Base-by-base conservation (phyloP, 2,329 filamentous ascomycete genomes). In the Waltergamsia citrina region DNA sequence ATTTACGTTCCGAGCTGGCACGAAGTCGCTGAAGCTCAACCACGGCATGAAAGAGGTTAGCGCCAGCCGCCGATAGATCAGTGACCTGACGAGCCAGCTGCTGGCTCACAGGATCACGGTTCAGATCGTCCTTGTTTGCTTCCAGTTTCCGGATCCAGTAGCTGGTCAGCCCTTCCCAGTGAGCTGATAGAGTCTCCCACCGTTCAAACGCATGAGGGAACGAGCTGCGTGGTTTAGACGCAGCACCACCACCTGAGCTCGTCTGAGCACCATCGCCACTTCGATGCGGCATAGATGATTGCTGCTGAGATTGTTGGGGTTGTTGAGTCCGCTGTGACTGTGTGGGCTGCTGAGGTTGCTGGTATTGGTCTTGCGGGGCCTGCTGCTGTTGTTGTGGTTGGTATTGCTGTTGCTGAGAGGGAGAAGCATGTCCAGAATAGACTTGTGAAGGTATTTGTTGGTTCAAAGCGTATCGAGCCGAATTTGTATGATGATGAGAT, bases 181-280 rank as follows among this genome's bases (percentile, higher is more conserved):
- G 90, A 6, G 92, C 93, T 0, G 92, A 98, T 3, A 98, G 63
- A 0, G 85, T 90, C 54, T 98, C 92, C 92, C 92, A 98, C 39
- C 92, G 75, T 57, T 98, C 90, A 50, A 98, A 98, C 0, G 92
- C 92, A 58, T 96, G 92, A 1, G 92, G 92, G 44, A 98, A 96
- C 0, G 81, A 79, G 30, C 82, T 85, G 37, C 78, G 67, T 34
- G 71, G 56, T 33, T 69, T 60, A 4, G 52, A 41, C 27, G 41
- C 37, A 18, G 43, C 40, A 8, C 43, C 33, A 14, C 38, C 38
- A 30, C 49, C 33, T 34, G 39, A 23, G 7, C 14, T 9, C 10
- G 20, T 26, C 6, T 26, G 19, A 16, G 38, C 26, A 5, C 6
- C 29, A 19, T 32, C 29, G 8, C 29, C 22, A 17, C 33, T 25